A percentile compares a stretch with the other conserved stretches of the same genome.
Evolutionary conservation across 2,329 filamentous ascomycete species (phyloP).

Genomic region (Fusarium domesticum): DNA sequence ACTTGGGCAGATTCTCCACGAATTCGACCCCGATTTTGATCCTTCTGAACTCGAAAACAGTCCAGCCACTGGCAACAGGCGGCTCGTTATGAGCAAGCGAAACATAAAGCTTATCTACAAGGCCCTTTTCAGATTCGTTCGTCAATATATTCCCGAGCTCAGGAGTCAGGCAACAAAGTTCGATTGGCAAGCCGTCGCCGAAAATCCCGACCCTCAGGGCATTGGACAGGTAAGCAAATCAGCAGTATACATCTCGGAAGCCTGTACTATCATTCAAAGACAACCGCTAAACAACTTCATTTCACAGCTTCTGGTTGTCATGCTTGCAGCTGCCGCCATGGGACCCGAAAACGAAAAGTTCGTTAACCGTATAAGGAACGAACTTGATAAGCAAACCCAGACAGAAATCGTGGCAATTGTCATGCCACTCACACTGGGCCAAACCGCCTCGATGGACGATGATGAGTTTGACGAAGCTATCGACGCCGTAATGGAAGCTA

Average conservation of each 20-base stretch:
- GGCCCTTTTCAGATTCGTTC: slow-evolving; percentile 54
- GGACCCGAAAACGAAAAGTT: slow-evolving; percentile 56
- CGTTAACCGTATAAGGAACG: slow-evolving; percentile 44
- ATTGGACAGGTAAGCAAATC: slow-evolving; percentile 47
- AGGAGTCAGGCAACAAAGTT: slow-evolving; percentile 51
- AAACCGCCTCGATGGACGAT: slow-evolving; percentile 35
- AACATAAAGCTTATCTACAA: slow-evolving; percentile 55
- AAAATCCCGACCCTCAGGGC: slow-evolving; percentile 53
- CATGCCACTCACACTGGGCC: slow-evolving; percentile 40
- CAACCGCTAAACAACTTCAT: slow-evolving; percentile 27
- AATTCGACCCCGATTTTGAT: slow-evolving; percentile 57
- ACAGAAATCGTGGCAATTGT: slow-evolving; percentile 46
- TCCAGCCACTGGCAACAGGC: slow-evolving; percentile 40
- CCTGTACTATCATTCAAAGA: neutral
- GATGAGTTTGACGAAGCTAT: slow-evolving; percentile 41
- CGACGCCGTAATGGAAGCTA: slow-evolving; percentile 41
- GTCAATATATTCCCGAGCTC: slow-evolving; percentile 50
- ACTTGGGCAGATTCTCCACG: slow-evolving; percentile 55
- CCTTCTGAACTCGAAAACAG: slow-evolving; percentile 50
- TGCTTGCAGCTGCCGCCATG: slow-evolving; percentile 59
- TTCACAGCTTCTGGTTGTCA: slow-evolving; percentile 58
- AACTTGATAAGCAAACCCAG: slow-evolving; percentile 43
- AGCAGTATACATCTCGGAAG: slow-evolving; percentile 1
- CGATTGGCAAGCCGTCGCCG: slow-evolving; percentile 57
- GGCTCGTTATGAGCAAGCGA: slow-evolving; percentile 48